Percentiles rank a stretch among this genome's conserved stretches.
Evolutionary conservation across 306 rosid genomes (phyloP).

Genomic region (Rosa multiflora): DNA sequence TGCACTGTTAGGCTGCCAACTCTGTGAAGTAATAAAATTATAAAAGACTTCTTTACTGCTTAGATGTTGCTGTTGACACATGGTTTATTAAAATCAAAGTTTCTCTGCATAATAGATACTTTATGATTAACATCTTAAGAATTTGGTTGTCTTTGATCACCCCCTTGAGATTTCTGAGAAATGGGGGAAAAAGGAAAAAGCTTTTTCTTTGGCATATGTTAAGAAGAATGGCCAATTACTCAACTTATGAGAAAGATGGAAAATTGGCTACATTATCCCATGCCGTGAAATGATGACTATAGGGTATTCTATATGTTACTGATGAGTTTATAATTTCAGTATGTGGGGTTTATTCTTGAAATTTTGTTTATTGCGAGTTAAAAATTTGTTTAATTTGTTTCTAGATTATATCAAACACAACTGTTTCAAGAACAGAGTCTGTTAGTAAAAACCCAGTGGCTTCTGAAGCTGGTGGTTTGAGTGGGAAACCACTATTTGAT

Average conservation of each 20-base stretch:
- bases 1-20: constrained; percentile 5
- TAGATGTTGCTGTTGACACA: not conserved
- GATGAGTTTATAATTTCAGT: not conserved
- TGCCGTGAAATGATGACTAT: not conserved
- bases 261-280: not conserved
- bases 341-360: not conserved
- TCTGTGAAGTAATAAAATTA: not conserved
- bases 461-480: constrained; percentile 86
- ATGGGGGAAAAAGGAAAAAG: not conserved
- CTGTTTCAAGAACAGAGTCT: constrained; percentile 85
- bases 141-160: not conserved
- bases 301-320: not conserved
- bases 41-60: not conserved
- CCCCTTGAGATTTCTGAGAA: not conserved
- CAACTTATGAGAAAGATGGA: not conserved
- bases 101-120: not conserved
- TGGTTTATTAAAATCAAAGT: not conserved
- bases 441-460: constrained; percentile 51
- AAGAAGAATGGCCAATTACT: not conserved
- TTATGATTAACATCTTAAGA: not conserved
- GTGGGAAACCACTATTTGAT: constrained; percentile 94
- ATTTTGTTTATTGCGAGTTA: not conserved
- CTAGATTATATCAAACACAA: constrained; percentile 89
- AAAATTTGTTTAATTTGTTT: not conserved
- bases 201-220: not conserved